Conservation (phyloP, 495 filamentous ascomycete genomes). For the Penicillium manginii region DNA sequence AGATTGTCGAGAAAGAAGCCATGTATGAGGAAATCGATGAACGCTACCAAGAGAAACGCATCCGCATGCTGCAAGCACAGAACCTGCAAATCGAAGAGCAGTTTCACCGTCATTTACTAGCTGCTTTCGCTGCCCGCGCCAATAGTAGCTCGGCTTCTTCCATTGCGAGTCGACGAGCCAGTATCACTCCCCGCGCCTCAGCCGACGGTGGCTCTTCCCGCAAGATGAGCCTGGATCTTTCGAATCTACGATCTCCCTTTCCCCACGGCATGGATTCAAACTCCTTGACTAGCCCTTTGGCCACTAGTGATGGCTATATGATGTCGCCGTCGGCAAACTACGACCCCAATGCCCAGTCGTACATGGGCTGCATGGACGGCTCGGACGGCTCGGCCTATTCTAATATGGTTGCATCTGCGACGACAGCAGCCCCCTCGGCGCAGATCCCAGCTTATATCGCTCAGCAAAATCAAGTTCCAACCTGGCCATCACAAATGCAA, state of each 20-base stretch:
- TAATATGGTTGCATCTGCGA: conserved; percentile 18
- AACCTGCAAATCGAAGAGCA: conserved; percentile 47
- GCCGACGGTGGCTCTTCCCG: conserved; percentile 30
- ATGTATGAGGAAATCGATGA: conserved; percentile 99
- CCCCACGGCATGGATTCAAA: conserved; percentile 31
- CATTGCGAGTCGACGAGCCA: conserved; percentile 29
- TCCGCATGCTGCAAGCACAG: conserved; percentile 47
- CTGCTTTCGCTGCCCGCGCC: conserved; percentile 35
- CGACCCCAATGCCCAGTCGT: conserved; percentile 31
- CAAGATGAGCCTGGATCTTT: conserved; percentile 50
- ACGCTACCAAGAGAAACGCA: conserved; percentile 49
- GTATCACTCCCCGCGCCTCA: conserved; percentile 33
- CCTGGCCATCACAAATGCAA: conserved; percentile 20
- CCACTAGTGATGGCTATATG: conserved; percentile 27
- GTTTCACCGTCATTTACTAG: conserved; percentile 45
- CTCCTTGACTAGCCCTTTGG: conserved; percentile 35
- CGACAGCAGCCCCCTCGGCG: conserved; percentile 17
- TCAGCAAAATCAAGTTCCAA: conserved; percentile 16
- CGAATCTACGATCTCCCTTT: conserved; percentile 36
- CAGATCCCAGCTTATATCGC: conserved; percentile 38
- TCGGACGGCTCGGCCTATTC: conserved; percentile 9
- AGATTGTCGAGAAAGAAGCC: conserved; percentile 89
- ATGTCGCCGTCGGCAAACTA: conserved; percentile 36
- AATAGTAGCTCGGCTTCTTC: conserved; percentile 22
- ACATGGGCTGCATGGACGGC: conserved; percentile 27